phyloP scores from a whole-genome alignment of 1,284 basidiomycete species.

The Cerioporus squamosus region DNA sequence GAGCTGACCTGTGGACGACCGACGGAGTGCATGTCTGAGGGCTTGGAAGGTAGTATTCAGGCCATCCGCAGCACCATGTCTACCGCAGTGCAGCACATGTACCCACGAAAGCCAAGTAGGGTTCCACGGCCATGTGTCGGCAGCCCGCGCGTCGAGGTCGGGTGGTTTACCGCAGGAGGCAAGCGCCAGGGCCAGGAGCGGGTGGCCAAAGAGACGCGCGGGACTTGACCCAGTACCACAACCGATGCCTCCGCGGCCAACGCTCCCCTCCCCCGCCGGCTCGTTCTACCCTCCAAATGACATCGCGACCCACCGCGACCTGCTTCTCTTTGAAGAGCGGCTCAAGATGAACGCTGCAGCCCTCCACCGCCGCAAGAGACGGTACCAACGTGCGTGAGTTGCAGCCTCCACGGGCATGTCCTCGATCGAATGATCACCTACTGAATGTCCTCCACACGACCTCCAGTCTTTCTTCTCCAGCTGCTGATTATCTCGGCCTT shows the following conservation, averaged over 20 bases:
- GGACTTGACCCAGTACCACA: not conserved
- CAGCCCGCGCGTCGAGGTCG: too few relatives aligned
- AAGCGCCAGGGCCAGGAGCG: too few relatives aligned
- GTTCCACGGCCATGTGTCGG: too few relatives aligned
- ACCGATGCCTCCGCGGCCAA: conserved; percentile 21
- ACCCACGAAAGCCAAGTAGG: too few relatives aligned
- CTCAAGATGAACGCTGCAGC: conserved; percentile 91
- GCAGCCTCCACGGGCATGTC: not conserved
- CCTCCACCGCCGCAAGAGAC: conserved; percentile 79
- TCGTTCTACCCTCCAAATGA: conserved; percentile 68
- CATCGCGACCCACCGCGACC: conserved; percentile 82
- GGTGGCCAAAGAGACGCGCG: too few relatives aligned
- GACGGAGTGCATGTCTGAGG: too few relatives aligned
- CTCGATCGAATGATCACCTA: conserved; percentile 5
- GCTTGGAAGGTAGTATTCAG: too few relatives aligned
- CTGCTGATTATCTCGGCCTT: conserved; percentile 72
- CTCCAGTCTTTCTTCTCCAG: conserved; percentile 75
- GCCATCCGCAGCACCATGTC: too few relatives aligned
- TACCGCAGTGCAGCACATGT: too few relatives aligned
- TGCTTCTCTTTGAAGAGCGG: conserved; percentile 94
- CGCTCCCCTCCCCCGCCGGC: conserved; percentile 13
- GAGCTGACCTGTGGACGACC: too few relatives aligned
- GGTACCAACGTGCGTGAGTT: conserved; percentile 81
- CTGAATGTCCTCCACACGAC: not conserved
- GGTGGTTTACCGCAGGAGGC: too few relatives aligned